Conservation (phyloP, 2,329 filamentous ascomycete species). For the Penicillium polonicum region DNA sequence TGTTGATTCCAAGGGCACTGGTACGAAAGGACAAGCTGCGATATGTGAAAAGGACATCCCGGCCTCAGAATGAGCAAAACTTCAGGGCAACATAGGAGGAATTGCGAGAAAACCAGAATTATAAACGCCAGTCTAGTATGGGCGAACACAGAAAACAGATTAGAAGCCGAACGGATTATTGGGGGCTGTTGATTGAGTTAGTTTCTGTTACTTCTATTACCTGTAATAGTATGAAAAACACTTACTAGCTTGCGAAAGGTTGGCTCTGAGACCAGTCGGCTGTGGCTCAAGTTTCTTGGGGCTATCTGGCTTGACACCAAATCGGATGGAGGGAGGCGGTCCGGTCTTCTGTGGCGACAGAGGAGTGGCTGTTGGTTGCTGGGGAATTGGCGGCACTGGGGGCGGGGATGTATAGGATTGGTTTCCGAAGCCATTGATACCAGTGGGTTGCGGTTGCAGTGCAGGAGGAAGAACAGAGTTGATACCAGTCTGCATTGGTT, state of each 20-base stretch:
- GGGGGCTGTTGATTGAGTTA: constrained; percentile 52
- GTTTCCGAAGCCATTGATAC: constrained; percentile 51
- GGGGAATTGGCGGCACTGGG: constrained; percentile 57
- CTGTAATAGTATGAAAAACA: constrained; percentile 35
- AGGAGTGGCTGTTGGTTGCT: constrained; percentile 60
- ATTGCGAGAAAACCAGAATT: constrained; percentile 20
- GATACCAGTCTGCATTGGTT: constrained; percentile 50
- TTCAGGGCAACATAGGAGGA: constrained; percentile 2
- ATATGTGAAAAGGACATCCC: constrained; percentile 11
- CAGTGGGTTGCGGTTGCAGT: constrained; percentile 51
- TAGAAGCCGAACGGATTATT: constrained; percentile 71
- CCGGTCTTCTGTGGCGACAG: constrained; percentile 77
- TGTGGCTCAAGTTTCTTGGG: constrained; percentile 79
- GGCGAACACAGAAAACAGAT: constrained; percentile 5
- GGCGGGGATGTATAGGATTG: constrained; percentile 50
- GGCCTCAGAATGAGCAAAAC: background rate
- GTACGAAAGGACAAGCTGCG: constrained; percentile 18
- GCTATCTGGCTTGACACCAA: constrained; percentile 70
- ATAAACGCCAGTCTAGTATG: constrained; percentile 28
- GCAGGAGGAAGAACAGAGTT: constrained; percentile 56
- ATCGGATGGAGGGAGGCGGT: constrained; percentile 82
- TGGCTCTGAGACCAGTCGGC: constrained; percentile 84
- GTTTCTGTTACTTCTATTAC: background rate
- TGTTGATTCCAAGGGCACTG: constrained; percentile 16
- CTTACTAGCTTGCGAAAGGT: constrained; percentile 94